phyloP scores from a whole-genome alignment of 2,329 filamentous ascomycete genomes.

The Sporothrix brunneoviolacea region DNA sequence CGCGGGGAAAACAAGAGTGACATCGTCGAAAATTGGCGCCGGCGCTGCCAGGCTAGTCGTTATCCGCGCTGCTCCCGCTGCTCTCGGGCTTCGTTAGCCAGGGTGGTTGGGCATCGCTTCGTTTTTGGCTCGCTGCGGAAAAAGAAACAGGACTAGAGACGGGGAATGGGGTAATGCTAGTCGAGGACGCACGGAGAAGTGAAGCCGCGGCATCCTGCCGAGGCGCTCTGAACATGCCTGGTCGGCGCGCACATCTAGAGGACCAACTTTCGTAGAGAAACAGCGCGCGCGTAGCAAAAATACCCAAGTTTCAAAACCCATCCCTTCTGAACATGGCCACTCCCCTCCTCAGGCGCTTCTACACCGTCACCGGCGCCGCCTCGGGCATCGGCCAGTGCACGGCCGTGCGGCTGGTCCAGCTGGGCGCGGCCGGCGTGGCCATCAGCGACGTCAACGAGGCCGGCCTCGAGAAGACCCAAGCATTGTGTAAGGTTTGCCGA shows the following conservation, averaged over 20 bases:
- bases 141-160: too few species aligned
- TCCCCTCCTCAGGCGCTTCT: neutral
- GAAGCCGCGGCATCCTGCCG: too few species aligned
- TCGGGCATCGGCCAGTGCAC: constrained; percentile 20
- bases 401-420: neutral
- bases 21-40: neutral
- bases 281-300: neutral
- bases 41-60: constrained; percentile 4
- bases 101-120: too few species aligned
- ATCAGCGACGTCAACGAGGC: constrained; percentile 3
- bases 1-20: too few species aligned
- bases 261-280: neutral
- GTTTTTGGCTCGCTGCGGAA: neutral
- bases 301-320: neutral
- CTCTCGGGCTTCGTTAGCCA: constrained; percentile 5
- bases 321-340: neutral
- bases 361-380: constrained; percentile 12
- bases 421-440: constrained; percentile 2
- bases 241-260: too few species aligned
- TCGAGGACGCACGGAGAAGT: too few species aligned
- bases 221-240: too few species aligned
- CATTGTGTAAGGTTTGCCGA: neutral
- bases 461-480: neutral
- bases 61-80: neutral
- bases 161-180: too few species aligned